Evolutionary conservation across 1,139 yeast genomes (phyloP).

Genomic region (Lodderomyces elongisporus): DNA sequence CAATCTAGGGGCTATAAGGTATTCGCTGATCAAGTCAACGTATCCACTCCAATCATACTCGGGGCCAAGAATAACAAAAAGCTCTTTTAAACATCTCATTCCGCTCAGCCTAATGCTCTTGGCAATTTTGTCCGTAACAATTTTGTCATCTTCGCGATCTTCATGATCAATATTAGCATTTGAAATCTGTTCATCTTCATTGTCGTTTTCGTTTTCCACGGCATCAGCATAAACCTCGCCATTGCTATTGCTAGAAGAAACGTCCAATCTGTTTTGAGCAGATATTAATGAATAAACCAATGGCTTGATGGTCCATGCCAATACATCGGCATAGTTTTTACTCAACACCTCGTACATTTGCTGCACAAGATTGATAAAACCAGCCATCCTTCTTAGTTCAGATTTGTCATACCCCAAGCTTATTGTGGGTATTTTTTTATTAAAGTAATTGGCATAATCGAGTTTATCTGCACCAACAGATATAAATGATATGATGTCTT

Average conservation of each 20-base stretch:
- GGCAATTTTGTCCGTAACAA: constrained; percentile 38
- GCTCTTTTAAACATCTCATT: constrained; percentile 48
- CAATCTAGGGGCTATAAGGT: constrained; percentile 64
- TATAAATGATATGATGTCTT: constrained; percentile 55
- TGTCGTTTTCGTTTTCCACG: neutral
- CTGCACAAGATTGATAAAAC: constrained; percentile 64
- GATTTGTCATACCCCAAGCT: constrained; percentile 27
- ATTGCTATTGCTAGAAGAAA: constrained; percentile 13
- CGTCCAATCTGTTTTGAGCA: constrained; percentile 46
- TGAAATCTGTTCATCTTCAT: neutral
- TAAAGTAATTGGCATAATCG: constrained; percentile 33
- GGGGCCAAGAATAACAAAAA: constrained; percentile 48
- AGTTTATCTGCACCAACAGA: constrained; percentile 57
- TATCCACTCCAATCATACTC: constrained; percentile 53
- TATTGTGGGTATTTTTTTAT: constrained; percentile 10
- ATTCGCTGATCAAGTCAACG: constrained; percentile 46
- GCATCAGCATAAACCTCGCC: too few relatives aligned
- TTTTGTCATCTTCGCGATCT: constrained; percentile 11
- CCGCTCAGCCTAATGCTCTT: constrained; percentile 57
- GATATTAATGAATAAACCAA: constrained; percentile 52
- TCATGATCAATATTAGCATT: neutral
- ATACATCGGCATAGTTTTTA: constrained; percentile 45
- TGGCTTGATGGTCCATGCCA: constrained; percentile 54
- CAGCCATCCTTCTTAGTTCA: constrained; percentile 52
- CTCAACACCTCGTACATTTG: constrained; percentile 66